Evolutionary conservation across 2,329 filamentous ascomycete genomes (phyloP).

Genomic region (Lachnellula subtilissima): DNA sequence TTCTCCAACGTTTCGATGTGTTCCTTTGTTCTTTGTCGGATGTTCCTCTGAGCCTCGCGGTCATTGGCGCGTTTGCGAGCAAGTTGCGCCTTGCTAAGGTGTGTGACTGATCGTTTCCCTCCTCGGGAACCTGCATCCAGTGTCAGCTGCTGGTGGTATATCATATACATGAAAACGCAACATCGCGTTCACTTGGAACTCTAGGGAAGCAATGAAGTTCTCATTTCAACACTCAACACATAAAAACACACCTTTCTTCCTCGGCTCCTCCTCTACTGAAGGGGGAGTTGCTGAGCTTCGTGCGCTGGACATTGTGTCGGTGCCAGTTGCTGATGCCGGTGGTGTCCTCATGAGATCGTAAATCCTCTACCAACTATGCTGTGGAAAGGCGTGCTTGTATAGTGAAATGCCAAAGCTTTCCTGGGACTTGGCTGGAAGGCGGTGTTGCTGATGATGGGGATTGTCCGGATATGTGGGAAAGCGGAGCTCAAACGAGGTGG

Average conservation of each 20-base stretch:
- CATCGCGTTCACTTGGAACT: neutral
- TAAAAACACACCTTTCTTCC: conserved; percentile 14
- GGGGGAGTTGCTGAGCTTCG: conserved; percentile 13
- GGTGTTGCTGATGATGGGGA: neutral
- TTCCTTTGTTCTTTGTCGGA: conserved; percentile 78
- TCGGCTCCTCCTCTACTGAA: conserved; percentile 11
- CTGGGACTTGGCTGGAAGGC: neutral
- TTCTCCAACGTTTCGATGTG: conserved; percentile 53
- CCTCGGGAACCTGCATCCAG: conserved; percentile 22
- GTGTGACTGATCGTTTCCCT: conserved; percentile 75
- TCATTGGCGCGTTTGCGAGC: conserved; percentile 89
- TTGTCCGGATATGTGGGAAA: neutral
- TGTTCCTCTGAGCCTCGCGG: conserved; percentile 83
- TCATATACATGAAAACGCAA: neutral
- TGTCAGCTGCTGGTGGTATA: neutral
- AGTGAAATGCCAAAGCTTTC: neutral
- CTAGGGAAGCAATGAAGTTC: neutral
- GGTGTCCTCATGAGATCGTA: conserved; percentile 2
- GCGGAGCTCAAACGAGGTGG: neutral
- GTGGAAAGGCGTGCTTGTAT: no score
- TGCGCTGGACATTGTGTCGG: conserved; percentile 10
- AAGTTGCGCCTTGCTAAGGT: conserved; percentile 80
- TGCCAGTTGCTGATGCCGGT: conserved; percentile 2
- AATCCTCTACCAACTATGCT: conserved; percentile 1
- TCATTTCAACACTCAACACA: neutral